A percentile compares a stretch with the other conserved stretches of the same genome.
Evolutionary conservation across 208 protist species (phyloP).

Genomic region (Leishmania amazonensis): DNA sequence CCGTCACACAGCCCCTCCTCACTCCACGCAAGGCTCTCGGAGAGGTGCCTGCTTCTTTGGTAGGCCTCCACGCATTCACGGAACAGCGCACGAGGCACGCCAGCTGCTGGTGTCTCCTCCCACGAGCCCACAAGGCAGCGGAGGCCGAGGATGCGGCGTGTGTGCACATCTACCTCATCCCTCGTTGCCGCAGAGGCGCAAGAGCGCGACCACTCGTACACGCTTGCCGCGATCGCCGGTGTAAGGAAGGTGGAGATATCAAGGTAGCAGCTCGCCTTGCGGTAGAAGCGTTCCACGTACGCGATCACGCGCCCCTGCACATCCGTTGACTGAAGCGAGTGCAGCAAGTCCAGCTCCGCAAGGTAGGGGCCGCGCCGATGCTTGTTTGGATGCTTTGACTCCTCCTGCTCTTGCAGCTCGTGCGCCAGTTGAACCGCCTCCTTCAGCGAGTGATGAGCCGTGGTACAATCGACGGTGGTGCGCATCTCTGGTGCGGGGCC

Average conservation of each 20-base stretch:
- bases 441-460: conserved; percentile 43
- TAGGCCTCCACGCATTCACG: conserved; percentile 46
- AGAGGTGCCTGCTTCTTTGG: conserved; percentile 51
- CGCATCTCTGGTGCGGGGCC: conserved; percentile 31
- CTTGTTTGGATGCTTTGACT: conserved; percentile 35
- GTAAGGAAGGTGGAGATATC: conserved; percentile 86
- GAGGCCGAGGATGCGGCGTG: conserved; percentile 68
- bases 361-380: conserved; percentile 75
- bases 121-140: conserved; percentile 74
- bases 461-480: conserved; percentile 39
- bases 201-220: conserved; percentile 63
- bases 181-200: background rate
- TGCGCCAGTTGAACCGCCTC: conserved; percentile 57
- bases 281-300: conserved; percentile 81
- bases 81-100: conserved; percentile 48
- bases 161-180: conserved; percentile 43
- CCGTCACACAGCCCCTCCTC: conserved; percentile 86
- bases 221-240: conserved; percentile 36
- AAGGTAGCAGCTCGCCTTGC: conserved; percentile 77
- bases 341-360: conserved; percentile 72
- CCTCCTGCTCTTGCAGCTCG: conserved; percentile 36
- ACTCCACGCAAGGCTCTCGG: conserved; percentile 67
- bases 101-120: conserved; percentile 38
- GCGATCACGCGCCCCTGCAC: conserved; percentile 49
- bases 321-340: conserved; percentile 22